These are phyloP conservation scores for Podosphaera xanthii DNA, from an alignment of 2,329 filamentous ascomycete species.

Conservation along the genomic window DNA sequence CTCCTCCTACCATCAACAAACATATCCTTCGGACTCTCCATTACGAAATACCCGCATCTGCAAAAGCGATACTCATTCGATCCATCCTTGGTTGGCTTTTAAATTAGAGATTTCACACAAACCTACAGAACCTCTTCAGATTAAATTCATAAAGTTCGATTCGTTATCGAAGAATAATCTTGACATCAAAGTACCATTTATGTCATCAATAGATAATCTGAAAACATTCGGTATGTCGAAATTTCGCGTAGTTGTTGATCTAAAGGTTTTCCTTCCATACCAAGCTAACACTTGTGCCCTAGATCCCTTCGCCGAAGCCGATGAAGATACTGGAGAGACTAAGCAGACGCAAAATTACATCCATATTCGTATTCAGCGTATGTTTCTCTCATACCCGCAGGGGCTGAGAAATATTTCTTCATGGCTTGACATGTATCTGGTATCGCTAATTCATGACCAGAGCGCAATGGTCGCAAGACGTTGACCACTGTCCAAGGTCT, in stretches of 20 bases:
- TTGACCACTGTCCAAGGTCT: constrained; percentile 98
- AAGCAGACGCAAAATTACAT: constrained; percentile 96
- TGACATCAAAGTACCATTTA: constrained; percentile 17
- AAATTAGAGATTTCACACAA: constrained; percentile 8
- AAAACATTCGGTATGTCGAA: constrained; percentile 63
- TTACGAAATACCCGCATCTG: constrained; percentile 1
- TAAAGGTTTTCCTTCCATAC: not conserved
- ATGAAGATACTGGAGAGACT: constrained; percentile 92
- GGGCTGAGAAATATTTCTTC: not conserved
- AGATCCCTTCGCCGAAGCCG: constrained; percentile 99
- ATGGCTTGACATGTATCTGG: not conserved
- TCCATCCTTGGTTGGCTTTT: constrained; percentile 2
- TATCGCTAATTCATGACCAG: constrained; percentile 23
- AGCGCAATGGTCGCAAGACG: constrained; percentile 99
- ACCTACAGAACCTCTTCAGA: constrained; percentile 29
- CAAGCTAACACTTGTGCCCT: constrained; percentile 11
- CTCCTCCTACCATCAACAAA: not conserved
- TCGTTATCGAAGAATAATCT: not conserved
- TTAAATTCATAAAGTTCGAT: constrained; percentile 44
- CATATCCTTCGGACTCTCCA: not conserved
- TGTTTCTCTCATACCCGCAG: constrained; percentile 19
- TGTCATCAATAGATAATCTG: constrained; percentile 83
- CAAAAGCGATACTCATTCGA: constrained; percentile 9
- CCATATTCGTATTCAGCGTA: constrained; percentile 99
- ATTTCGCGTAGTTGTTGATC: not conserved